These are phyloP conservation scores for Exophiala spinifera DNA, from an alignment of 2,329 filamentous ascomycete species.

Conservation along the genomic window DNA sequence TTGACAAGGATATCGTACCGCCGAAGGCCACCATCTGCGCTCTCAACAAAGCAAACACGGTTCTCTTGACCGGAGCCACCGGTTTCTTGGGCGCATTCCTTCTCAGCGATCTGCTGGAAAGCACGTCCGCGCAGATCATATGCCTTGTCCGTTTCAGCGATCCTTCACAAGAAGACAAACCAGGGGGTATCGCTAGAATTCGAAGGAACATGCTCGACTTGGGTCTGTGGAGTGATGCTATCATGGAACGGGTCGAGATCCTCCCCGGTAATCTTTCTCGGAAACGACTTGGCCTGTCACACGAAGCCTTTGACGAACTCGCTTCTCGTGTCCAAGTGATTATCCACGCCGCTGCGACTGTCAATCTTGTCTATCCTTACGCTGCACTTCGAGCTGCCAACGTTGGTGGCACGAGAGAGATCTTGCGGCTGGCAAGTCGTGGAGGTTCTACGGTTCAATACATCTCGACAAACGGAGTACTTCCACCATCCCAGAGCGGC, in stretches of 20 bases:
- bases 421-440: slow-evolving; percentile 66
- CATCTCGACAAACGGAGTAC: slow-evolving; percentile 74
- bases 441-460: slow-evolving; percentile 72
- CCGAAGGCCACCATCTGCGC: slow-evolving; percentile 53
- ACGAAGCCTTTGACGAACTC: slow-evolving; percentile 63
- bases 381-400: slow-evolving; percentile 71
- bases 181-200: slow-evolving; percentile 68
- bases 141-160: slow-evolving; percentile 72
- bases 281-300: slow-evolving; percentile 65
- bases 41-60: slow-evolving; percentile 63
- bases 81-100: slow-evolving; percentile 75
- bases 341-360: slow-evolving; percentile 72
- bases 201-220: slow-evolving; percentile 74
- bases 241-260: slow-evolving; percentile 75
- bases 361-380: slow-evolving; percentile 76
- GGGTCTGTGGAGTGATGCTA: slow-evolving; percentile 71
- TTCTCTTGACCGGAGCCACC: slow-evolving; percentile 71
- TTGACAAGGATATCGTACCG: slow-evolving; percentile 68
- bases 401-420: slow-evolving; percentile 73
- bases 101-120: slow-evolving; percentile 65
- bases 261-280: slow-evolving; percentile 70
- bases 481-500: slow-evolving; percentile 66
- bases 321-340: slow-evolving; percentile 67
- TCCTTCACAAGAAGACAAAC: slow-evolving; percentile 60
- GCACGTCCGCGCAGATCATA: slow-evolving; percentile 65